Conservation (phyloP, 2,329 filamentous ascomycete species). For the Aspergillus niger region DNA sequence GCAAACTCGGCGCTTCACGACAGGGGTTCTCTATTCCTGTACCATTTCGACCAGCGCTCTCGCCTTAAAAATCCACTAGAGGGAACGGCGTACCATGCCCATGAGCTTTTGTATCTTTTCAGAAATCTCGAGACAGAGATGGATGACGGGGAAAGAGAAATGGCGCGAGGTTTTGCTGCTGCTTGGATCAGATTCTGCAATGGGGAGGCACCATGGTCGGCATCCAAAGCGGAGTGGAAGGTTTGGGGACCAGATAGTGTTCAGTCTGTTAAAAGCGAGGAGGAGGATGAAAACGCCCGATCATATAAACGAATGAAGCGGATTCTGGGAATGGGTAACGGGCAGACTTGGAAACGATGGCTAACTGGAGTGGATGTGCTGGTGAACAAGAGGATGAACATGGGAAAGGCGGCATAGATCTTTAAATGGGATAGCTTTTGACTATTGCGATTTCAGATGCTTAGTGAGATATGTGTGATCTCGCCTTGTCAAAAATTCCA, state of each 20-base stretch:
- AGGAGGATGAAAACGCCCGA: slow-evolving; percentile 23
- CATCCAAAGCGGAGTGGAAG: slow-evolving; percentile 21
- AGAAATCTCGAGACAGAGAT: slow-evolving; percentile 26
- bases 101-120: slow-evolving; percentile 31
- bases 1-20: not conserved
- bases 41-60: slow-evolving; percentile 32
- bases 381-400: slow-evolving; percentile 25
- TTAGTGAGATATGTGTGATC: no score
- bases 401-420: slow-evolving; percentile 9
- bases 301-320: slow-evolving; percentile 25
- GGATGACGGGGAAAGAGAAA: slow-evolving; percentile 17
- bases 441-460: no score
- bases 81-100: slow-evolving; percentile 31
- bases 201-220: slow-evolving; percentile 23
- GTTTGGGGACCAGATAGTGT: slow-evolving; percentile 26
- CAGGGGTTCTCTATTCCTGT: slow-evolving; percentile 15
- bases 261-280: slow-evolving; percentile 21
- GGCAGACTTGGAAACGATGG: slow-evolving; percentile 24
- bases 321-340: slow-evolving; percentile 21
- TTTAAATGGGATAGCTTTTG: no score
- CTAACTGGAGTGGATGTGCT: slow-evolving; percentile 25
- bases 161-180: slow-evolving; percentile 23
- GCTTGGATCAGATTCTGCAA: slow-evolving; percentile 29
- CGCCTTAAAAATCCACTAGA: slow-evolving; percentile 25
- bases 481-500: no score